A percentile compares a stretch with the other conserved stretches of the same genome.
These are phyloP conservation scores for Podospora bellae-mahoneyi DNA, from an alignment of 495 filamentous ascomycete genomes.

Conservation along the genomic window DNA sequence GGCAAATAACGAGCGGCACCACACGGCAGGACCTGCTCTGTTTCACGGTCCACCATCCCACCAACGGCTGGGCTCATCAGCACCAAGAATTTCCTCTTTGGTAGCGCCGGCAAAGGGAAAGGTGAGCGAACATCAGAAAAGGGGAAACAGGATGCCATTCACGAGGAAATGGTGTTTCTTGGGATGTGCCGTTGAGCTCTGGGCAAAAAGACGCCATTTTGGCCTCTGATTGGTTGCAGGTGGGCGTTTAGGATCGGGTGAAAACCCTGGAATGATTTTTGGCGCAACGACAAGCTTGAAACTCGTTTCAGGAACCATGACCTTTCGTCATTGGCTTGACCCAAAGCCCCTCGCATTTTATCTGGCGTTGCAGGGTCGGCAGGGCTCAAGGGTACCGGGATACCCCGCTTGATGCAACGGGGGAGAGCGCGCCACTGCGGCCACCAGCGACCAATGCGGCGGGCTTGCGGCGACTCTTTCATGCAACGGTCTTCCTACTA, in stretches of 20 bases:
- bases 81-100: background rate
- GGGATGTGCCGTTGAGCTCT: background rate
- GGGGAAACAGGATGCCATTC: background rate
- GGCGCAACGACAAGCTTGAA: constrained; percentile 17
- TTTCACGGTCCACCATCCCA: constrained; percentile 2
- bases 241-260: constrained; percentile 3
- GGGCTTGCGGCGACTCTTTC: background rate
- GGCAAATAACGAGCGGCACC: constrained; percentile 6
- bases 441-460: background rate
- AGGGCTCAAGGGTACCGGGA: background rate
- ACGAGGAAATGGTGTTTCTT: background rate
- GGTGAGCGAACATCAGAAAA: background rate
- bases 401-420: constrained; percentile 20
- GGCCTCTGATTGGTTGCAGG: constrained; percentile 13
- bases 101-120: background rate
- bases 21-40: background rate
- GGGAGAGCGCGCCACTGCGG: constrained; percentile 10
- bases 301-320: constrained; percentile 19
- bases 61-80: constrained; percentile 9
- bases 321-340: constrained; percentile 14
- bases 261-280: constrained; percentile 6
- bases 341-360: constrained; percentile 25
- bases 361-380: background rate
- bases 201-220: background rate
- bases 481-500: background rate